A percentile compares a stretch with the other conserved stretches of the same genome.
Conservation (phyloP, 352 stramenopile genomes). For the Phytopythium kandeliae region DNA sequence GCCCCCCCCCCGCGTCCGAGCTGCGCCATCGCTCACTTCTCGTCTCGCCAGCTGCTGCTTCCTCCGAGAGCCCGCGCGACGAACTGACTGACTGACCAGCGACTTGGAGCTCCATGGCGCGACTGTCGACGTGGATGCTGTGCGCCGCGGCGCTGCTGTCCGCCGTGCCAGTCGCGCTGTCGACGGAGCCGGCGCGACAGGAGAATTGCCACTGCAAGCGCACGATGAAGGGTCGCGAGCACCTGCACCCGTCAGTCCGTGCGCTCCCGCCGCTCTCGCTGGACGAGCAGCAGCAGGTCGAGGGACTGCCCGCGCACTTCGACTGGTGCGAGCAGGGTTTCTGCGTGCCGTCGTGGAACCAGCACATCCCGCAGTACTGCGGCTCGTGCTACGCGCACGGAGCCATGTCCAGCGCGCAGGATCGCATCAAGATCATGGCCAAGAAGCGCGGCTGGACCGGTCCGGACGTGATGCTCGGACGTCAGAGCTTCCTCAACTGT, state of each 20-base stretch:
- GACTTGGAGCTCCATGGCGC: conserved; percentile 1
- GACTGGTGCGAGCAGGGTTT: conserved; percentile 88
- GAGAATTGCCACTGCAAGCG: conserved; percentile 48
- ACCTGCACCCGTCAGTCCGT: conserved; percentile 49
- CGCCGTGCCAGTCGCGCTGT: conserved; percentile 10
- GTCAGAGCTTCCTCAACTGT: conserved; percentile 82
- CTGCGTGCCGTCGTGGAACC: conserved; percentile 80
- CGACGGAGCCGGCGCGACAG: conserved; percentile 2
- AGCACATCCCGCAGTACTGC: conserved; percentile 85
- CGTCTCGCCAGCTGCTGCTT: neutral
- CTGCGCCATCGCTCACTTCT: neutral
- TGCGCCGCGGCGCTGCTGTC: conserved; percentile 6
- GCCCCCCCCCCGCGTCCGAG: neutral
- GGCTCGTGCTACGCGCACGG: conserved; percentile 81
- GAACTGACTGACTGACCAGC: too few species aligned
- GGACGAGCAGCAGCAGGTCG: conserved; percentile 25
- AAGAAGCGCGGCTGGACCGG: conserved; percentile 47
- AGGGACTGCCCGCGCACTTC: conserved; percentile 60
- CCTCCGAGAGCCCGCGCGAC: neutral
- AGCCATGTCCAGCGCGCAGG: conserved; percentile 65
- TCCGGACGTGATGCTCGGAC: conserved; percentile 71
- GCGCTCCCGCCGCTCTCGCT: conserved; percentile 37
- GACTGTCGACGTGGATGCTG: neutral
- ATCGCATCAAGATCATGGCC: conserved; percentile 83
- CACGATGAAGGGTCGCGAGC: conserved; percentile 71